Evolutionary conservation across 2,329 filamentous ascomycete genomes (phyloP).

Genomic region (Verticillium albo-atrum): DNA sequence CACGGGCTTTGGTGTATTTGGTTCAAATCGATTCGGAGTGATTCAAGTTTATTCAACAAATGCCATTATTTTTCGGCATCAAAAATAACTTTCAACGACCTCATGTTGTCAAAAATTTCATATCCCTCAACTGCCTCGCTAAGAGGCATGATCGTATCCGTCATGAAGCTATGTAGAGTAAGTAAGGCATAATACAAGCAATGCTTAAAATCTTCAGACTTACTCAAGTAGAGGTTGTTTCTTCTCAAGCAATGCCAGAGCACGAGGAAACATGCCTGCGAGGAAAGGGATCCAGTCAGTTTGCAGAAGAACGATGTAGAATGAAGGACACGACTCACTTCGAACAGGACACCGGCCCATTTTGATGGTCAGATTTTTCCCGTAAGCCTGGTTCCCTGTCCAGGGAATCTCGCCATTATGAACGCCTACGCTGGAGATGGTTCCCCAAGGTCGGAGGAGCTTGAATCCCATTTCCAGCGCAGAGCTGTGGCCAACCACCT

Average conservation of each 20-base stretch:
- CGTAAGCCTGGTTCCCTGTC: slow-evolving; percentile 59
- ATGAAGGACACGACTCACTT: slow-evolving; percentile 27
- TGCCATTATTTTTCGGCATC: not conserved
- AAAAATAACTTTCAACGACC: slow-evolving; percentile 71
- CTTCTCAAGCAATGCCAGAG: slow-evolving; percentile 59
- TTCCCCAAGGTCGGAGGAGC: slow-evolving; percentile 67
- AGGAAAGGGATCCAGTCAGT: not conserved
- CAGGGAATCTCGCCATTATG: slow-evolving; percentile 72
- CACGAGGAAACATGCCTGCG: slow-evolving; percentile 54
- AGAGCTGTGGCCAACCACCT: slow-evolving; percentile 68
- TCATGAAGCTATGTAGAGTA: slow-evolving; percentile 59
- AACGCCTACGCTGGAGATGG: slow-evolving; percentile 71
- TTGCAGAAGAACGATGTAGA: no score
- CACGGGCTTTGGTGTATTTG: no score
- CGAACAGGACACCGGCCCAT: slow-evolving; percentile 76
- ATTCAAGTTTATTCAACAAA: not conserved
- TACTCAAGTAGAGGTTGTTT: slow-evolving; percentile 46
- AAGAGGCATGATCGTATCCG: slow-evolving; percentile 69
- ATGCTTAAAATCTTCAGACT: not conserved
- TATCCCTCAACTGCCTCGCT: slow-evolving; percentile 64
- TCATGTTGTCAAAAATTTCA: slow-evolving; percentile 67
- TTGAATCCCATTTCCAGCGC: slow-evolving; percentile 69
- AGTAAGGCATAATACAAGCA: not conserved
- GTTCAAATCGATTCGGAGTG: no score
- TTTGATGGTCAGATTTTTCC: slow-evolving; percentile 68